Evolutionary conservation across 805 yeast species (phyloP).

Genomic region (Blastobotrys mokoenaii): DNA sequence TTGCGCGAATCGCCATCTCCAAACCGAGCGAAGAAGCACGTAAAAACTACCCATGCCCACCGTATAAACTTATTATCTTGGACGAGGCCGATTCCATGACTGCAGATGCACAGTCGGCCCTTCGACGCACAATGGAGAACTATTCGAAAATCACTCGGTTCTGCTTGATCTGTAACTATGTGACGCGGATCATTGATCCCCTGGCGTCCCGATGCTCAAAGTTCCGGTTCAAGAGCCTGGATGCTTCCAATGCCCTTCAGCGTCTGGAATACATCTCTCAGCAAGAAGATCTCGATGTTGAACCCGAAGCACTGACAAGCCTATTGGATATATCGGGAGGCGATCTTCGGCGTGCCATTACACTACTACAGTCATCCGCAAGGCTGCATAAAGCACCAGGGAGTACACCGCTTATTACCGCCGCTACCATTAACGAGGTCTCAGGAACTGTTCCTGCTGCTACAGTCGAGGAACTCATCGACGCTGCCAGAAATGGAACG

Average conservation of each 20-base stretch:
- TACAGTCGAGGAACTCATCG: conserved; percentile 36
- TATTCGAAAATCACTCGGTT: conserved; percentile 86
- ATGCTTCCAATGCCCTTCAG: conserved; percentile 56
- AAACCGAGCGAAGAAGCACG: conserved; percentile 65
- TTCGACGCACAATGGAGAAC: conserved; percentile 79
- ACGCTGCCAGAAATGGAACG: conserved; percentile 24
- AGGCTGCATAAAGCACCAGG: conserved; percentile 34
- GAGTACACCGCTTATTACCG: conserved; percentile 30
- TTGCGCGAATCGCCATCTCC: conserved; percentile 80
- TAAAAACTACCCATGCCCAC: conserved; percentile 86
- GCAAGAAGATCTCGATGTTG: conserved; percentile 37
- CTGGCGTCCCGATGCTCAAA: conserved; percentile 94
- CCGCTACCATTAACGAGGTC: conserved; percentile 49
- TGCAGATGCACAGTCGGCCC: conserved; percentile 92
- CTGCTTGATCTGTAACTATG: conserved; percentile 91
- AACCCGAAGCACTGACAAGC: conserved; percentile 47
- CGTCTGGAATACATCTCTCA: conserved; percentile 58
- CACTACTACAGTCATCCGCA: conserved; percentile 77
- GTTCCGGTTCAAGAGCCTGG: conserved; percentile 78
- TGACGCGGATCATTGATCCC: conserved; percentile 94
- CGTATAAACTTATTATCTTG: conserved; percentile 82
- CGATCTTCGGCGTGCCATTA: conserved; percentile 89
- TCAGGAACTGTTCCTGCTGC: conserved; percentile 64
- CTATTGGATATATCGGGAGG: conserved; percentile 74
- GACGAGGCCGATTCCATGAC: conserved; percentile 89